Evolutionary conservation across 148 eudicot species (phyloP).

Genomic region (Chenopodium quinoa): DNA sequence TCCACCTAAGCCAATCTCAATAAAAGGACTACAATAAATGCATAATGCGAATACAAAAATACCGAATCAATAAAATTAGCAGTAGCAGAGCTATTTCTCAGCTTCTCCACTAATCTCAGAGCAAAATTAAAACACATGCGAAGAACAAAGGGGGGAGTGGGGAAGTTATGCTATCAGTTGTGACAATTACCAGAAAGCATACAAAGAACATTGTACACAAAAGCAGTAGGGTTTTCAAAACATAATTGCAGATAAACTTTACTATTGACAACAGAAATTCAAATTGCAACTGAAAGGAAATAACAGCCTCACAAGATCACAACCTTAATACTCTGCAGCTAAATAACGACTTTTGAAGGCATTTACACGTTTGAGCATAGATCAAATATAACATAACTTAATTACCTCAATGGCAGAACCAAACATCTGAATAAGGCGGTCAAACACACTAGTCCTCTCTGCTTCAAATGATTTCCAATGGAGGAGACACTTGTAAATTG

Average conservation of each 20-base stretch:
- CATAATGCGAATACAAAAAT: too few species aligned
- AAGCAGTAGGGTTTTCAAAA: too few species aligned
- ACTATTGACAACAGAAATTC: background rate
- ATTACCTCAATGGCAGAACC: slow-evolving; percentile 96
- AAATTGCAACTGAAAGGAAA: background rate
- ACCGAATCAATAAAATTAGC: too few species aligned
- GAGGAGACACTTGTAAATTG: slow-evolving; percentile 89
- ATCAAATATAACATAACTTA: background rate
- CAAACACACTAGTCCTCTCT: slow-evolving; percentile 94
- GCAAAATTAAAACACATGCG: too few species aligned
- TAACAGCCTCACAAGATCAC: background rate
- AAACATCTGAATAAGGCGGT: slow-evolving; percentile 93
- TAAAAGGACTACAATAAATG: too few species aligned
- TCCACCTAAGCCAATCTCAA: too few species aligned
- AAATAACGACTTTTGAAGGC: background rate
- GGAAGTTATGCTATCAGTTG: too few species aligned
- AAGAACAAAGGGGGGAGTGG: too few species aligned
- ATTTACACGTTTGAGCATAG: background rate
- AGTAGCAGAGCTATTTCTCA: too few species aligned
- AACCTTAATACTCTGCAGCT: background rate
- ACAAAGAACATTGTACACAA: too few species aligned
- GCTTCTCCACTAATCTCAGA: too few species aligned
- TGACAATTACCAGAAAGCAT: too few species aligned
- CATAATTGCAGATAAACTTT: background rate
- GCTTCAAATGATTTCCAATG: slow-evolving; percentile 99